Conservation (phyloP, 2,329 filamentous ascomycete genomes). For the Arthroderma uncinatum region DNA sequence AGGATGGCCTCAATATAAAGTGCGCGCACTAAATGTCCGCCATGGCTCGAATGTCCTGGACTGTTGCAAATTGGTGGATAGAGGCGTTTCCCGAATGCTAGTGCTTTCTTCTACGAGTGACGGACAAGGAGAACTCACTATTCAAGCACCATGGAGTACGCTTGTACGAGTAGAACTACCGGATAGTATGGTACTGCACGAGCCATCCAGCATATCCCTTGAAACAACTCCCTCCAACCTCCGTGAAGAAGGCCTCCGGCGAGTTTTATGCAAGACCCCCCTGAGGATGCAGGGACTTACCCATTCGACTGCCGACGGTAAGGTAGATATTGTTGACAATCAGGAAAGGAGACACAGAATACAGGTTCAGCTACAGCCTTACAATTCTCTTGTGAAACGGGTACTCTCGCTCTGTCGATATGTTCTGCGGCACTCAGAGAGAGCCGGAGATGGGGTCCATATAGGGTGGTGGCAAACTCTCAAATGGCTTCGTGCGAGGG, state of each 20-base stretch:
- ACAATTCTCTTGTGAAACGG: slow-evolving; percentile 49
- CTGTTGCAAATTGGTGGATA: slow-evolving; percentile 60
- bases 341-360: slow-evolving; percentile 54
- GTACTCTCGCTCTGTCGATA: slow-evolving; percentile 53
- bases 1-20: slow-evolving; percentile 3
- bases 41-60: slow-evolving; percentile 59
- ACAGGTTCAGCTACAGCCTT: slow-evolving; percentile 55
- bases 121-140: slow-evolving; percentile 54
- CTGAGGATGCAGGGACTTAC: slow-evolving; percentile 42
- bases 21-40: slow-evolving; percentile 34
- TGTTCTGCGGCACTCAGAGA: slow-evolving; percentile 47
- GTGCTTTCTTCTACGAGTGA: slow-evolving; percentile 55
- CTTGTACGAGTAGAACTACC: slow-evolving; percentile 57
- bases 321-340: slow-evolving; percentile 57
- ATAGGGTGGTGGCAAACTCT: slow-evolving; percentile 64
- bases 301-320: slow-evolving; percentile 48
- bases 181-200: slow-evolving; percentile 45
- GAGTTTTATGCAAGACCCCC: slow-evolving; percentile 36
- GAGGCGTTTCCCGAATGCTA: slow-evolving; percentile 55
- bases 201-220: slow-evolving; percentile 50
- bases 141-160: slow-evolving; percentile 65
- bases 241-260: slow-evolving; percentile 42
- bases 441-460: slow-evolving; percentile 49
- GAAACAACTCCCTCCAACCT: slow-evolving; percentile 40
- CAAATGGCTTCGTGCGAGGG: slow-evolving; percentile 51